phyloP scores from a whole-genome alignment of 306 rosid species.

The Quercus rubra region DNA sequence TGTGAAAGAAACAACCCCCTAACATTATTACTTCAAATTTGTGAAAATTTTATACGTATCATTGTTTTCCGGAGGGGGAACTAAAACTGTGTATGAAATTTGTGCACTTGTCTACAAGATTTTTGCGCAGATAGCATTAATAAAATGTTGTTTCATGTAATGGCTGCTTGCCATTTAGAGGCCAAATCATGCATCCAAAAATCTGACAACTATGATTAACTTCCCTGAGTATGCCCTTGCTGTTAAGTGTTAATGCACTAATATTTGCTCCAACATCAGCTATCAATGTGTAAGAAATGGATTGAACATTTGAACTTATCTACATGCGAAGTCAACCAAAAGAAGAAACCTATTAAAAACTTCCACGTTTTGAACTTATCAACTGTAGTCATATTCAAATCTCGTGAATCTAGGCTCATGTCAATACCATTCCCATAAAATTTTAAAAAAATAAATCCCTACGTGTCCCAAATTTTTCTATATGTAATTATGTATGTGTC shows the following conservation, averaged over 20 bases:
- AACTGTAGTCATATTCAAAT: conserved; percentile 14
- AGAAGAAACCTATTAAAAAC: neutral
- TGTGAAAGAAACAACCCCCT: no score
- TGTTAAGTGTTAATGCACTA: no score
- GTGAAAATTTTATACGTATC: no score
- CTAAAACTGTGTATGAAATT: no score
- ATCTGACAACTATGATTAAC: neutral
- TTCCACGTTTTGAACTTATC: neutral
- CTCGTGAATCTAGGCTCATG: conserved; percentile 28
- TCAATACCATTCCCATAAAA: neutral
- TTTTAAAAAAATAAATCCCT: neutral
- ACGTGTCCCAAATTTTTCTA: neutral
- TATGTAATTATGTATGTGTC: neutral
- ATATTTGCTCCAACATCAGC: neutral
- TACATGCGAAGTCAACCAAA: neutral
- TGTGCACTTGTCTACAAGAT: no score
- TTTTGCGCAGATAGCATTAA: no score
- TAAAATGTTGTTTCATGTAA: no score
- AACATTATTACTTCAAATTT: neutral
- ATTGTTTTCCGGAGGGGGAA: no score
- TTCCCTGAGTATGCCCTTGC: no score
- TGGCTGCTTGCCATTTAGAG: no score
- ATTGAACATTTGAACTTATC: neutral
- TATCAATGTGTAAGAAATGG: neutral
- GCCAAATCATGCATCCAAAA: neutral